Base-by-base conservation (phyloP, 2,329 filamentous ascomycete species). In the Aphanoascus verrucosus region DNA sequence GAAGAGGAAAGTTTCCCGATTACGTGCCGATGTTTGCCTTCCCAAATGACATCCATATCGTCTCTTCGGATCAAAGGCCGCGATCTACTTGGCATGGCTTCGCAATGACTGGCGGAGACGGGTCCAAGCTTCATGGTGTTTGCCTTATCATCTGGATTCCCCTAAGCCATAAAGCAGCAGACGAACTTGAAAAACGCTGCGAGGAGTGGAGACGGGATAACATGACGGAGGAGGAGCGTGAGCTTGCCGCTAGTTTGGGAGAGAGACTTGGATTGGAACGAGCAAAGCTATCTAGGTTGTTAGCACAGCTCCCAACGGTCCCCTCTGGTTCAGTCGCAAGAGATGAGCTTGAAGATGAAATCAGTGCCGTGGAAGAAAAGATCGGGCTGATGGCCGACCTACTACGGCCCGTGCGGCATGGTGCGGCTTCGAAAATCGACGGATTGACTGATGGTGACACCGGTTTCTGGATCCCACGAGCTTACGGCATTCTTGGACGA, bases 1-100 rank as follows among this genome's bases (percentile, higher is more conserved):
- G 85, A 63, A 80, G 93, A 64, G 89, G 88, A 52, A 84, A 80
- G 54, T 97, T 98, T 65, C 93, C 93, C 0, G 93, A 98, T 66
- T 98, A 96, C 64, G 88, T 98, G 15, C 93, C 93, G 54, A 97
- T 98, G 93, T 98, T 98, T 69, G 90, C 93, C 52, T 98, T 97
- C 63, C 93, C 93, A 44, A 96, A 97, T 69, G 93, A 98, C 68
- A 93, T 98, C 62, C 89, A 89, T 58, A 93, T 98, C 50, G 88
- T 97, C 8, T 96, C 93, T 1, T 90, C 90, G 1, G 93, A 98
- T 64, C 88, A 95, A 66, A 80, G 90, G 57, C 93, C 93, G 0
- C 80, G 89, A 57, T 91, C 93, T n/a, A 96, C 90, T 20, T 98
- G 93, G 93, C 93, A 98, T 70, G 93, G 93, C 47, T 98, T 98